A percentile compares a stretch with the other conserved stretches of the same genome.
Conservation (phyloP, 1,284 basidiomycete genomes). For the Heterobasidion irregulare region DNA sequence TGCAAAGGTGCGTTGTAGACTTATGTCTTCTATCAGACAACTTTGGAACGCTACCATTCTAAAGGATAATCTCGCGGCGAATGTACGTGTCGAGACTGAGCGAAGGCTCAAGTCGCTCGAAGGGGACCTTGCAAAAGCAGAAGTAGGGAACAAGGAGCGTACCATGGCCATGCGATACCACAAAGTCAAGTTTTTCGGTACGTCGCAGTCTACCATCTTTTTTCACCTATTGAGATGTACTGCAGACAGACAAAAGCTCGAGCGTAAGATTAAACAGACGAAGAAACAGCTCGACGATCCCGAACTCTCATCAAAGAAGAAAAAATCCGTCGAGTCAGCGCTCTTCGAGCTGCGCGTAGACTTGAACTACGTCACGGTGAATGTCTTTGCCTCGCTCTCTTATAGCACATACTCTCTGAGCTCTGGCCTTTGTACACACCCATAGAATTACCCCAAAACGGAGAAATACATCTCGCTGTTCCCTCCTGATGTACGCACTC, state of each 20-base stretch:
- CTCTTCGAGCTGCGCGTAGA: constrained; percentile 63
- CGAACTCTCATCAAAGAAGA: constrained; percentile 20
- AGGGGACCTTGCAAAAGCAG: constrained; percentile 61
- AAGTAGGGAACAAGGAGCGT: constrained; percentile 57
- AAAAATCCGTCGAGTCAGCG: constrained; percentile 36
- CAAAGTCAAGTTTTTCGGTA: constrained; percentile 86
- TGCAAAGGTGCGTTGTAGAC: constrained; percentile 50
- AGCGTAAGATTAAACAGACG: constrained; percentile 60
- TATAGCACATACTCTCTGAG: not conserved
- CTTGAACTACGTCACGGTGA: constrained; percentile 77
- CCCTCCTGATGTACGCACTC: constrained; percentile 52
- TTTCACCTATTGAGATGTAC: not conserved
- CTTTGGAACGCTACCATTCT: not conserved
- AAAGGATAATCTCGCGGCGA: constrained; percentile 71
- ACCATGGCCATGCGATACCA: constrained; percentile 72
- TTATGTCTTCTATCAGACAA: not conserved
- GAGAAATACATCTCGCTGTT: constrained; percentile 85
- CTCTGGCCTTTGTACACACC: not conserved
- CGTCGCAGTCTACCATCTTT: constrained; percentile 16
- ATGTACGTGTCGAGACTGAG: constrained; percentile 72
- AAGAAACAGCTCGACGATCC: constrained; percentile 39
- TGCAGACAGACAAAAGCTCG: constrained; percentile 70
- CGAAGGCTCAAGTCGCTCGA: constrained; percentile 69
- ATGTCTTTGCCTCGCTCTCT: constrained; percentile 16
- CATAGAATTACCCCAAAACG: constrained; percentile 70